Evolutionary conservation across 768 basidiomycete species (phyloP), one percentile per base, ranked within the genome.

Genomic region (Rhodotorula kratochvilovae): DNA sequence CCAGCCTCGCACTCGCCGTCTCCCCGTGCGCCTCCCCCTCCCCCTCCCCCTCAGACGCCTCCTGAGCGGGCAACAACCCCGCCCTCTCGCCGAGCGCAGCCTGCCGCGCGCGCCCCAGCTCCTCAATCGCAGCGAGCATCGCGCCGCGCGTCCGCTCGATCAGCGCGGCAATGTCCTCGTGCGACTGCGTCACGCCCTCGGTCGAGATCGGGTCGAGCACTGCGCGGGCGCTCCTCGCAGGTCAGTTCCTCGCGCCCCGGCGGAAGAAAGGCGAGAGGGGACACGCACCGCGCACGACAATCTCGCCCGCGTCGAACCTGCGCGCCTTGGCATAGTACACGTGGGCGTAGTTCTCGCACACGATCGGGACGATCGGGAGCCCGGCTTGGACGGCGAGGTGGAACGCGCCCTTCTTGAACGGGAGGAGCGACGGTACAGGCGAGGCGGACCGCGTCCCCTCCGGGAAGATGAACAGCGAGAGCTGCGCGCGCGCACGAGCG

Each of bases 391-490:
- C 85, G 39, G 96, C 96, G 61, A 97, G 85, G 79, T 98, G 93
- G 84, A 98, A 98, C 6, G 92, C 94, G 51, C 96, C 96, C 81
- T 97, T 99, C 84, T 99, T 99, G 84, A 99, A 88, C 5, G 91
- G 89, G 11, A 90, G 84, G 79, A 99, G 81, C 43, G 86, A 84
- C 15, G 89, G 85, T 42, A 84, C 81, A 71, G 87, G 83, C 31
- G 85, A 84, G 67, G 85, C 85, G 55, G 91, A 87, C 46, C 95
- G 87, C 19, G 96, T 99, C 42, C 96, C 96, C 82, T 98, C 96
- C 1, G 95, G 92, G 82, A 92, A 98, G 81, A 99, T 87, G 90
- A 91, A 95, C 58, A 98, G 81, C 25, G 91, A 92, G 27, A 89
- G 84, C 71, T 86, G 81, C 48, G n/a, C n/a, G 82, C 80, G 43